These are phyloP conservation scores for Metarhizium guizhouense DNA, from an alignment of 2,329 filamentous ascomycete genomes.

Conservation along the genomic window DNA sequence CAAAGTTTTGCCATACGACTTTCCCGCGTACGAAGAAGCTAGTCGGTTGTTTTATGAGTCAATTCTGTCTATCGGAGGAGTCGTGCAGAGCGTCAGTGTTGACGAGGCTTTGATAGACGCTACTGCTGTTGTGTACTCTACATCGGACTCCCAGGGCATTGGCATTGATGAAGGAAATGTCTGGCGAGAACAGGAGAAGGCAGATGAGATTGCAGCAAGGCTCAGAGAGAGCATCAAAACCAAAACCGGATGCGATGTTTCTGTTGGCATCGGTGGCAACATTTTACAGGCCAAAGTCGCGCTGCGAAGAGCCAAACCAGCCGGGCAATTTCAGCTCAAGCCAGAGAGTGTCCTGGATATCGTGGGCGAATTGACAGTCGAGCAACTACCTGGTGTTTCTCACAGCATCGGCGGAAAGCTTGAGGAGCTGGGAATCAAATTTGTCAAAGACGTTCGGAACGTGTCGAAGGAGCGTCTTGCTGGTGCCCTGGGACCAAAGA, in stretches of 20 bases:
- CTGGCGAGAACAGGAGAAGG: slow-evolving; percentile 70
- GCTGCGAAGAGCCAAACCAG: slow-evolving; percentile 84
- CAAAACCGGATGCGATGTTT: slow-evolving; percentile 78
- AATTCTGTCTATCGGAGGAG: slow-evolving; percentile 68
- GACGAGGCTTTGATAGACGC: slow-evolving; percentile 90
- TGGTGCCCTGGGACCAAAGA: slow-evolving; percentile 77
- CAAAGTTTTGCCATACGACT: slow-evolving; percentile 91
- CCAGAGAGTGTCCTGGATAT: slow-evolving; percentile 71
- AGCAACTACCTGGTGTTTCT: slow-evolving; percentile 84
- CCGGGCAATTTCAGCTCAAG: slow-evolving; percentile 82
- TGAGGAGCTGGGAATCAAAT: slow-evolving; percentile 74
- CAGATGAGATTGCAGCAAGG: slow-evolving; percentile 54
- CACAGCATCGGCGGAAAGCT: slow-evolving; percentile 81
- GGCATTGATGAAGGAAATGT: slow-evolving; percentile 59
- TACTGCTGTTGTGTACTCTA: slow-evolving; percentile 58
- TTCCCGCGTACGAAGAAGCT: slow-evolving; percentile 86
- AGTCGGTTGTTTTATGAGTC: slow-evolving; percentile 81
- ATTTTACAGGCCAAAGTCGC: slow-evolving; percentile 89
- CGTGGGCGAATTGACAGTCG: slow-evolving; percentile 68
- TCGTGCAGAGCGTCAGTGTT: slow-evolving; percentile 93
- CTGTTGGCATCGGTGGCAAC: slow-evolving; percentile 85
- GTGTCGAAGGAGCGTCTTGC: slow-evolving; percentile 68
- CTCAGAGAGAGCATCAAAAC: slow-evolving; percentile 63
- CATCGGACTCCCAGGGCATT: slow-evolving; percentile 55
- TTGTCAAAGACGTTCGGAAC: slow-evolving; percentile 74